Evolutionary conservation across 345 rosid genomes (phyloP).

Genomic region (Geranium brycei): DNA sequence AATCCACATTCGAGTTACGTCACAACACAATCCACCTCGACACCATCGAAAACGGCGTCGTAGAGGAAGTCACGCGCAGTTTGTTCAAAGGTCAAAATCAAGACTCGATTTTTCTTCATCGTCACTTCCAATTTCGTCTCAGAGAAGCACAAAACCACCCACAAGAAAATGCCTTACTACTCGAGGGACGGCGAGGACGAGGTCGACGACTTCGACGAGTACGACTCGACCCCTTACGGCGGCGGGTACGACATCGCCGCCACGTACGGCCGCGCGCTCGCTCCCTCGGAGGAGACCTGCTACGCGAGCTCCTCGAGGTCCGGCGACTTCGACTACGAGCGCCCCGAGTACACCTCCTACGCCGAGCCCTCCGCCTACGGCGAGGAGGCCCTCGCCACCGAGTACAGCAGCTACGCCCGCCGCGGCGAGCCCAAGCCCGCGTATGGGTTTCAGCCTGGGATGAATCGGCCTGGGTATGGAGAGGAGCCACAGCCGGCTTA

Average conservation of each 20-base stretch:
- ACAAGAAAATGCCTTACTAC: slow-evolving; percentile 59
- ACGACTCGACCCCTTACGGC: slow-evolving; percentile 79
- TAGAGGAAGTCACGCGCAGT: too few species aligned
- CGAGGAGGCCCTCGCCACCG: slow-evolving; percentile 48
- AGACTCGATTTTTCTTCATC: too few species aligned
- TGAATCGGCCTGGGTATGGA: not conserved
- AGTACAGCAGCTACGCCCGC: slow-evolving; percentile 71
- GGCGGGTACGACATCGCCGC: slow-evolving; percentile 67
- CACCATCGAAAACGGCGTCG: too few species aligned
- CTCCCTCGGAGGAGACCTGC: slow-evolving; percentile 59
- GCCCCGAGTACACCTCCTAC: slow-evolving; percentile 52
- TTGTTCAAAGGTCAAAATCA: too few species aligned
- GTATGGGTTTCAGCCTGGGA: slow-evolving; percentile 16
- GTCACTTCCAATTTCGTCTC: too few species aligned
- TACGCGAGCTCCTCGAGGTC: slow-evolving; percentile 29
- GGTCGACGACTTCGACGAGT: slow-evolving; percentile 68
- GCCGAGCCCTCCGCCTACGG: slow-evolving; percentile 61
- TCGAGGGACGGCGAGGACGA: slow-evolving; percentile 29
- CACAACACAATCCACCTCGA: too few species aligned
- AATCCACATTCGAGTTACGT: too few species aligned
- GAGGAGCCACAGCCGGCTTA: slow-evolving; percentile 24
- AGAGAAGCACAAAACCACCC: too few species aligned
- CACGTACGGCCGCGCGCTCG: slow-evolving; percentile 74
- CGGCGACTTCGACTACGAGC: slow-evolving; percentile 46
- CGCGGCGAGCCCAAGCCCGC: slow-evolving; percentile 27